These are phyloP conservation scores for Colletotrichum lentis DNA, from an alignment of 2,329 filamentous ascomycete species.

Conservation along the genomic window DNA sequence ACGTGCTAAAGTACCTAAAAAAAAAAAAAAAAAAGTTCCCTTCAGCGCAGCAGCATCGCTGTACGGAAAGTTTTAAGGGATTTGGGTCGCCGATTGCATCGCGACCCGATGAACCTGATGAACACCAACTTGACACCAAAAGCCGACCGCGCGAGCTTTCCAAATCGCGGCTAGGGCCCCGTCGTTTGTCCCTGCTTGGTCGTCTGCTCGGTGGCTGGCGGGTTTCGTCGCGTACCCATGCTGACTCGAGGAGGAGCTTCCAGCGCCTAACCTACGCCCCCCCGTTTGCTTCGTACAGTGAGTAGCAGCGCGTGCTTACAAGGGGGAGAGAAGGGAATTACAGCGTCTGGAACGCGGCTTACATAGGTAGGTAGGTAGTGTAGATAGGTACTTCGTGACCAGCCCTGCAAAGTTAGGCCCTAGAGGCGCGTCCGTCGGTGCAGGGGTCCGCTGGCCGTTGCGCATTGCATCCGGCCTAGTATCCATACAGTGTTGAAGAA, in stretches of 20 bases:
- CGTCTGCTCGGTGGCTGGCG: slow-evolving; percentile 33
- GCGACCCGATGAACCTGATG: not conserved
- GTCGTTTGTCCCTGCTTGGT: slow-evolving; percentile 17
- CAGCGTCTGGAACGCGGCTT: slow-evolving; percentile 27
- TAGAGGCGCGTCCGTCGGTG: slow-evolving; percentile 33
- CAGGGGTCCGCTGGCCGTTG: slow-evolving; percentile 29
- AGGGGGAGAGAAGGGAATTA: not conserved
- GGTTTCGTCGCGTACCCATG: slow-evolving; percentile 33
- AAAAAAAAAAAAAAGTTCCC: not conserved
- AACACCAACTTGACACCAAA: slow-evolving; percentile 1
- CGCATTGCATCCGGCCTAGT: slow-evolving; percentile 31
- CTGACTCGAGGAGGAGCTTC: not conserved
- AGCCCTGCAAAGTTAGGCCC: slow-evolving; percentile 21
- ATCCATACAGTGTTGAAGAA: slow-evolving; percentile 36
- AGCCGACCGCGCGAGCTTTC: not conserved
- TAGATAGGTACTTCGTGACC: not conserved
- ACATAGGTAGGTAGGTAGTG: slow-evolving; percentile 15
- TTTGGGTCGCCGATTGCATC: not conserved
- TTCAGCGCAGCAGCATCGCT: slow-evolving; percentile 12
- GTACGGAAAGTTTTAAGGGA: not conserved
- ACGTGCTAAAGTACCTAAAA: not conserved
- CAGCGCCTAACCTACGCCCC: not conserved
- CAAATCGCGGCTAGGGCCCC: slow-evolving; percentile 11
- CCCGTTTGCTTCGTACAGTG: not conserved
- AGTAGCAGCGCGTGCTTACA: not conserved